phyloP scores from a whole-genome alignment of 2,329 filamentous ascomycete genomes.

The Fusarium sp. region DNA sequence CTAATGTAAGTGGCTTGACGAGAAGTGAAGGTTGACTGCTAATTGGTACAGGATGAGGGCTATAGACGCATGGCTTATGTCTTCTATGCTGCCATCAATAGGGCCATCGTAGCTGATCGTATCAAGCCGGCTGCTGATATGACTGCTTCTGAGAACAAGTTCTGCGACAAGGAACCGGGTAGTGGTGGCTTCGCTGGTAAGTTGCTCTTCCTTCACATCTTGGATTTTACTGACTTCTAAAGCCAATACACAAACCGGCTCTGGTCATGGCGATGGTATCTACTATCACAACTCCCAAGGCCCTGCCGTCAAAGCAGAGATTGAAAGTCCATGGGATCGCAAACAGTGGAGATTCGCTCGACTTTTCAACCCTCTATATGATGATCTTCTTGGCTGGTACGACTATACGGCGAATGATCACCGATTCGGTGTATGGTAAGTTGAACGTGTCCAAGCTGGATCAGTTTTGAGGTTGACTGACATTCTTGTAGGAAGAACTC shows the following conservation, averaged over 20 bases:
- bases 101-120: background rate
- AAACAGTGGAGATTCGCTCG: background rate
- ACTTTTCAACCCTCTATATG: background rate
- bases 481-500: background rate
- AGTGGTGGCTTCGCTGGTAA: background rate
- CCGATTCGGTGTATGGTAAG: background rate
- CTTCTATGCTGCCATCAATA: background rate
- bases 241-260: background rate
- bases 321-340: background rate
- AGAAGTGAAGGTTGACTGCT: no score
- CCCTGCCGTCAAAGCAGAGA: background rate
- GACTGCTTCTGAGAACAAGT: background rate
- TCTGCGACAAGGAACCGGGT: background rate
- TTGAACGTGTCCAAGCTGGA: no score
- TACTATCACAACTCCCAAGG: background rate
- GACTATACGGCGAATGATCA: background rate
- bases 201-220: rapidly evolving
- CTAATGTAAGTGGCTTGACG: no score
- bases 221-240: background rate
- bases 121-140: background rate
- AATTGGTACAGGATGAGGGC: no score
- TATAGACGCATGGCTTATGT: no score
- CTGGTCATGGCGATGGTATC: background rate
- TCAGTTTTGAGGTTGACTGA: no score
- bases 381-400: background rate